Percentiles rank a stretch among this genome's conserved stretches.
Evolutionary conservation across 495 filamentous ascomycete species (phyloP).

Genomic region (Gamarada debralockiae): DNA sequence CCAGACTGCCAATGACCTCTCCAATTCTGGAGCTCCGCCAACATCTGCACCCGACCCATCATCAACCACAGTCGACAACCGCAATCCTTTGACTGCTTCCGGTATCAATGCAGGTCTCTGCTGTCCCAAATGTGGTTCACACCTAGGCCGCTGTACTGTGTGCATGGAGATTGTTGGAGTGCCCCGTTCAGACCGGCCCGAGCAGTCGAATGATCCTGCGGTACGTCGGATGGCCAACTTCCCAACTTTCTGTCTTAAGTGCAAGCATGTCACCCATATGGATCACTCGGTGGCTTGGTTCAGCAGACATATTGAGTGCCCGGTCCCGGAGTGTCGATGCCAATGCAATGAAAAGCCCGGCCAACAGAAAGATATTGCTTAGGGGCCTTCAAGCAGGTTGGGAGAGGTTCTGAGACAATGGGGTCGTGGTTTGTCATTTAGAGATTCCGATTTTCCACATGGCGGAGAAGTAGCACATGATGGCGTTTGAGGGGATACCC

Average conservation of each 20-base stretch:
- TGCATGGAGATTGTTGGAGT: conserved; percentile 84
- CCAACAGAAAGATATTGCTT: neutral
- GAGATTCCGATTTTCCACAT: no score
- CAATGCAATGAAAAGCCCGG: conserved; percentile 52
- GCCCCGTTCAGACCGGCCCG: conserved; percentile 61
- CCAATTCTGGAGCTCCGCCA: conserved; percentile 13
- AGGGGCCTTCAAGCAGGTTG: no score
- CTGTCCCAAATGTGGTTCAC: conserved; percentile 82
- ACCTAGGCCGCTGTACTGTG: conserved; percentile 84
- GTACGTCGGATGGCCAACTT: conserved; percentile 43
- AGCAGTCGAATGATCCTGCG: conserved; percentile 48
- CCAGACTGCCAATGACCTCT: conserved; percentile 35
- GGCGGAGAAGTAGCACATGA: no score
- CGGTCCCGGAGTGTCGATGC: conserved; percentile 85
- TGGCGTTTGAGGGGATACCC: no score
- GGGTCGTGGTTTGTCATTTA: no score
- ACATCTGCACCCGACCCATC: conserved; percentile 1
- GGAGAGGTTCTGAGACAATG: no score
- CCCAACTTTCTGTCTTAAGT: conserved; percentile 80
- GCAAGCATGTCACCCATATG: conserved; percentile 86
- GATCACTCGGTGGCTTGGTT: conserved; percentile 92
- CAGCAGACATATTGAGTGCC: conserved; percentile 71
- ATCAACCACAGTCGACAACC: conserved; percentile 1
- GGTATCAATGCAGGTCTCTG: conserved; percentile 47
- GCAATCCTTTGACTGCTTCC: conserved; percentile 21